phyloP scores from a whole-genome alignment of 2,329 filamentous ascomycete genomes.

The Onygenales sp. region DNA sequence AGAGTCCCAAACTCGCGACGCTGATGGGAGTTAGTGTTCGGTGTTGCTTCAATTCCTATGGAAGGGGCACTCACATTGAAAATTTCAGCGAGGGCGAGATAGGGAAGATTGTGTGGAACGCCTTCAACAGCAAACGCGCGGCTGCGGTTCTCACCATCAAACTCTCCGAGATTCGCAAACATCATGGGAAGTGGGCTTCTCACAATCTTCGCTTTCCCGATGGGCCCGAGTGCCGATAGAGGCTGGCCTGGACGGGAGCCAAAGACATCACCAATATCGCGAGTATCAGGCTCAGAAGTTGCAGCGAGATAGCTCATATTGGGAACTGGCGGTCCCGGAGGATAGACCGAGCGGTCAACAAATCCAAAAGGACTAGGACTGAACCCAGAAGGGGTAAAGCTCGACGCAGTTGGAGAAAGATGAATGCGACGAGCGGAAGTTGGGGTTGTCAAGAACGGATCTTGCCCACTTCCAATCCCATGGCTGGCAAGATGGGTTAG shows the following conservation, averaged over 20 bases:
- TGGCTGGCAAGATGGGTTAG: not conserved
- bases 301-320: slow-evolving; percentile 14
- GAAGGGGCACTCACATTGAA: slow-evolving; percentile 26
- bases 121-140: slow-evolving; percentile 26
- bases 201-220: slow-evolving; percentile 12
- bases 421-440: slow-evolving; percentile 19
- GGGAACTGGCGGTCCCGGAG: slow-evolving; percentile 6
- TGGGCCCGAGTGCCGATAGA: slow-evolving; percentile 15
- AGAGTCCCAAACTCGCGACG: slow-evolving; percentile 28
- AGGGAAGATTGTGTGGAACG: slow-evolving; percentile 21
- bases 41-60: not conserved
- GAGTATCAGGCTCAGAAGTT: slow-evolving; percentile 13
- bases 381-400: slow-evolving; percentile 46
- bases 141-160: slow-evolving; percentile 18
- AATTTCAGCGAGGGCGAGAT: slow-evolving; percentile 26
- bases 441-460: slow-evolving; percentile 21
- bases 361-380: not conserved
- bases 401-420: slow-evolving; percentile 55
- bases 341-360: slow-evolving; percentile 4
- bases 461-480: slow-evolving; percentile 11
- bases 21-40: slow-evolving; percentile 14
- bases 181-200: slow-evolving; percentile 7
- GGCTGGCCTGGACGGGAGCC: slow-evolving; percentile 9
- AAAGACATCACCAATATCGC: slow-evolving; percentile 6
- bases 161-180: slow-evolving; percentile 12